Conservation (phyloP, 345 rosid species). For the Lepidium sativum region DNA sequence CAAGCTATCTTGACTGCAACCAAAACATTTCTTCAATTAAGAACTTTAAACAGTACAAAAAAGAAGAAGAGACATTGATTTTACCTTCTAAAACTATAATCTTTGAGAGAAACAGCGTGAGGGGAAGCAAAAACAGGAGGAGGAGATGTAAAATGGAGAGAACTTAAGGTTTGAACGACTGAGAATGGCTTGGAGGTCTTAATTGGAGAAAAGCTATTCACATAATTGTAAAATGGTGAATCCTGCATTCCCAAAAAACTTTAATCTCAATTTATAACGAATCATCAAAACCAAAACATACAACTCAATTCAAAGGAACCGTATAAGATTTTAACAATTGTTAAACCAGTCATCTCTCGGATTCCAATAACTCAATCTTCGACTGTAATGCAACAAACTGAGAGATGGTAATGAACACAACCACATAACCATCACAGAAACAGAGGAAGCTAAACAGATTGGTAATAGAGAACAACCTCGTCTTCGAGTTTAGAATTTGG, state of each 20-base stretch:
- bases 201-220: constrained; percentile 80
- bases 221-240: constrained; percentile 74
- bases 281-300: neutral
- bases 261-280: neutral
- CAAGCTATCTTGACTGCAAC: constrained; percentile 34
- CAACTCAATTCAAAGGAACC: neutral
- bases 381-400: neutral
- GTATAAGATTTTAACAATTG: neutral
- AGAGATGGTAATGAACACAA: neutral
- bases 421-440: neutral
- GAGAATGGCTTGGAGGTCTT: constrained; percentile 51
- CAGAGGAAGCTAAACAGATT: neutral
- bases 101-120: constrained; percentile 59
- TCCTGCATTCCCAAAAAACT: constrained; percentile 40
- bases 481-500: constrained; percentile 44
- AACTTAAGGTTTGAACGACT: constrained; percentile 49
- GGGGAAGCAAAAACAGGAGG: constrained; percentile 85
- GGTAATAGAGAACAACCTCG: constrained; percentile 36
- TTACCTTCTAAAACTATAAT: constrained; percentile 41
- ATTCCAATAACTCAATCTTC: neutral
- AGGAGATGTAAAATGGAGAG: constrained; percentile 53
- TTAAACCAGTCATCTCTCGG: neutral
- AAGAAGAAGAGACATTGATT: neutral
- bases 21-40: neutral
- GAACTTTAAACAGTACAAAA: neutral